Conservation (phyloP, 768 basidiomycete species). For the Coprinopsis marcescibilis region DNA sequence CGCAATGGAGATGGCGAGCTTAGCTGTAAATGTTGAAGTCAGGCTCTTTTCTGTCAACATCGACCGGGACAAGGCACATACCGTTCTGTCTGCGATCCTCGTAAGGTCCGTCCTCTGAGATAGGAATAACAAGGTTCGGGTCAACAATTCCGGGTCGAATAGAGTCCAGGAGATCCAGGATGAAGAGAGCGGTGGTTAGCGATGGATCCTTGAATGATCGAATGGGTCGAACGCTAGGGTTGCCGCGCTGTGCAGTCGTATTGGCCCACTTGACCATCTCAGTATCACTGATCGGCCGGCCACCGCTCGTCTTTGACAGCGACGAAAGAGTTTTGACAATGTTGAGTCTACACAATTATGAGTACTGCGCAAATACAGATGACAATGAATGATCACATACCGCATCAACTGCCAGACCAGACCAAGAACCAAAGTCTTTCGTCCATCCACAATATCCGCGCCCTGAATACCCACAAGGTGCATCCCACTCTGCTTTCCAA, state of each 20-base stretch:
- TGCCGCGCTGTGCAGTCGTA: constrained; percentile 70
- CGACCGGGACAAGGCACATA: constrained; percentile 28
- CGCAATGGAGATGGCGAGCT: constrained; percentile 97
- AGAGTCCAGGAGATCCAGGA: constrained; percentile 87
- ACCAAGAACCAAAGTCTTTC: constrained; percentile 87
- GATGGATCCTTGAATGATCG: constrained; percentile 93
- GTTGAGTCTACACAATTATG: constrained; percentile 49
- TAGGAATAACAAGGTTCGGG: constrained; percentile 66
- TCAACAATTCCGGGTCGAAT: constrained; percentile 95
- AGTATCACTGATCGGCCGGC: constrained; percentile 81
- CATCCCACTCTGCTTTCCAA: constrained; percentile 90
- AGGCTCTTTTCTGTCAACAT: constrained; percentile 6
- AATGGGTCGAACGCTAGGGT: constrained; percentile 55
- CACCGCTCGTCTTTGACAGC: constrained; percentile 58
- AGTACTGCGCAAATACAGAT: neutral
- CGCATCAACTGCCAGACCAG: constrained; percentile 98
- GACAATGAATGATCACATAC: constrained; percentile 32
- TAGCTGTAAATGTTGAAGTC: constrained; percentile 48
- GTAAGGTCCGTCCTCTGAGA: constrained; percentile 58
- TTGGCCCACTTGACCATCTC: constrained; percentile 98
- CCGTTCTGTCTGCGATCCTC: constrained; percentile 93
- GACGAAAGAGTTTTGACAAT: constrained; percentile 86
- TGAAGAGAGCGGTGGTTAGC: constrained; percentile 85
- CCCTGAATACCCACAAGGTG: constrained; percentile 97
- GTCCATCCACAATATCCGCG: constrained; percentile 93